A percentile compares a stretch with the other conserved stretches of the same genome.
phyloP scores from a whole-genome alignment of 106 monocot genomes.

The Posidonia australis region DNA sequence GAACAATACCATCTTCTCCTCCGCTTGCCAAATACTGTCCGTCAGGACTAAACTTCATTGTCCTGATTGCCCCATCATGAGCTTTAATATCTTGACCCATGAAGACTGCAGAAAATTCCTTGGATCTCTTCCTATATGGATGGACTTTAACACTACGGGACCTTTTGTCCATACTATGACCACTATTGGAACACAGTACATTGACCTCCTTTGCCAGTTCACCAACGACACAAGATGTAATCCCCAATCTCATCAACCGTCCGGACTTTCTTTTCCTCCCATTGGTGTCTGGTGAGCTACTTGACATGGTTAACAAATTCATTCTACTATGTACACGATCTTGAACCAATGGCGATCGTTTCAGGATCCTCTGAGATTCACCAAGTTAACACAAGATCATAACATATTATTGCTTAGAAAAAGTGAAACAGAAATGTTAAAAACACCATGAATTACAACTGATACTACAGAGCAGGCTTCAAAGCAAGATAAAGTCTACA shows the following conservation, averaged over 20 bases:
- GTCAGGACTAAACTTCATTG: constrained; percentile 83
- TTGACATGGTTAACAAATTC: constrained; percentile 6
- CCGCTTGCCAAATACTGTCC: constrained; percentile 69
- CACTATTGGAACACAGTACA: constrained; percentile 6
- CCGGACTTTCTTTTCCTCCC: constrained; percentile 17
- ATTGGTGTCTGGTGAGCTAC: constrained; percentile 8
- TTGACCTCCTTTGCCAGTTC: constrained; percentile 15
- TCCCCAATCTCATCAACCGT: constrained; percentile 58
- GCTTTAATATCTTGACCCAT: constrained; percentile 59
- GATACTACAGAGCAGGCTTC: too few relatives aligned
- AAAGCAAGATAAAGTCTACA: too few relatives aligned
- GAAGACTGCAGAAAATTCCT: constrained; percentile 79
- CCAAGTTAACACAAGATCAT: too few relatives aligned
- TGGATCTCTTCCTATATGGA: constrained; percentile 35
- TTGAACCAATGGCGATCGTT: constrained; percentile 22
- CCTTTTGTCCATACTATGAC: constrained; percentile 2
- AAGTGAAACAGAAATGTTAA: too few relatives aligned
- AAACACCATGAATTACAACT: too few relatives aligned
- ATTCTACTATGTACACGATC: constrained; percentile 10
- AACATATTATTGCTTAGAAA: too few relatives aligned
- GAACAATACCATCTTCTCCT: constrained; percentile 77
- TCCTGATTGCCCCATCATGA: constrained; percentile 59
- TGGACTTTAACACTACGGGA: constrained; percentile 46
- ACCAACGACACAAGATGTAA: constrained; percentile 40
- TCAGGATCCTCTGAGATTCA: constrained; percentile 19